These are phyloP conservation scores for Erodium maritimum DNA, from an alignment of 345 rosid species.

Conservation along the genomic window DNA sequence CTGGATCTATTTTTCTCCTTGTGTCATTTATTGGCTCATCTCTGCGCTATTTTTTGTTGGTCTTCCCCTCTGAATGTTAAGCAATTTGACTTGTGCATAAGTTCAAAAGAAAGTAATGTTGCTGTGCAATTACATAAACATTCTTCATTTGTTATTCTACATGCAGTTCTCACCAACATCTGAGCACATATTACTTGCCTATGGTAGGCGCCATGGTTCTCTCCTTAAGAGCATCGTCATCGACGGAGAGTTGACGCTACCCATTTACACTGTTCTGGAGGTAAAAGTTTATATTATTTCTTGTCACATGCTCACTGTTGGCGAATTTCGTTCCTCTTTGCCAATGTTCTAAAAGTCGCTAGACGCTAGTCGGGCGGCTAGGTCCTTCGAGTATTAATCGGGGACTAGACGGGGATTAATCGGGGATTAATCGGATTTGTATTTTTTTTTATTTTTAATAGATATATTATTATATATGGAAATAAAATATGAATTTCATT, in stretches of 20 bases:
- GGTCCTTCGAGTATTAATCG: too few relatives aligned
- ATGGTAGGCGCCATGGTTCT: conserved; percentile 91
- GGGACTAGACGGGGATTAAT: too few relatives aligned
- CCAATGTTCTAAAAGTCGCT: too few relatives aligned
- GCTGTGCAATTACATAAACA: not conserved
- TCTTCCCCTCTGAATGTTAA: not conserved
- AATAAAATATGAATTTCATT: too few relatives aligned
- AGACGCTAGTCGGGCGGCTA: too few relatives aligned
- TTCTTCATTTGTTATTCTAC: not conserved
- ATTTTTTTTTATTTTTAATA: too few relatives aligned
- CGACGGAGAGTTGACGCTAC: conserved; percentile 70
- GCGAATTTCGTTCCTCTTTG: too few relatives aligned
- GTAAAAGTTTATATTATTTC: conserved; percentile 21
- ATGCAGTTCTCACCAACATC: conserved; percentile 96
- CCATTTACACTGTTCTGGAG: conserved; percentile 88
- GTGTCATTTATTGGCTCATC: not conserved
- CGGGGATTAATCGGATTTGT: too few relatives aligned
- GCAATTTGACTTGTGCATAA: not conserved
- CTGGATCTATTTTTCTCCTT: not conserved
- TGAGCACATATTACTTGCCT: conserved; percentile 88
- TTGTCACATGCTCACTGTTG: not conserved
- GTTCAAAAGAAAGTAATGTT: too few relatives aligned
- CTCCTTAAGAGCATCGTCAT: conserved; percentile 81
- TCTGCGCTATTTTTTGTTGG: too few relatives aligned
- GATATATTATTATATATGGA: too few relatives aligned